Conservation (phyloP, 2,329 filamentous ascomycete species). For the Neopestalotiopsis sp. region DNA sequence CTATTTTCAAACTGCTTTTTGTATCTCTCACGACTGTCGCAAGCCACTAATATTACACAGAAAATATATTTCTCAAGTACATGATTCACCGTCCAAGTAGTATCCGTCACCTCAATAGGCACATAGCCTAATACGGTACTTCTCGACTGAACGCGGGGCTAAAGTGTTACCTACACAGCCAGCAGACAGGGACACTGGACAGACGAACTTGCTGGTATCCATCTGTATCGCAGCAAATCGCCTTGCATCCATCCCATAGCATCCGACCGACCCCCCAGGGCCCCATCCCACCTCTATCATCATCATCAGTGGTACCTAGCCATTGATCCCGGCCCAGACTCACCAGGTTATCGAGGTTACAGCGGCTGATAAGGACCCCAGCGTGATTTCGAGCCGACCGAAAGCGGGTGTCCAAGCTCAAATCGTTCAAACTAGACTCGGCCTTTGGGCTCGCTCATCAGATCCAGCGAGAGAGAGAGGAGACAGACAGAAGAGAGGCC, state of each 20-base stretch:
- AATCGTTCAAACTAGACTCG: background rate
- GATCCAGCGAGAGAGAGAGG: too few relatives aligned
- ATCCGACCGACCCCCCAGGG: too few relatives aligned
- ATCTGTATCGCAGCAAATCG: too few relatives aligned
- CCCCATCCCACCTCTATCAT: background rate
- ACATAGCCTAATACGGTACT: too few relatives aligned
- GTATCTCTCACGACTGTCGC: background rate
- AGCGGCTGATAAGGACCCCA: conserved; percentile 2
- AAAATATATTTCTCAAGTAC: background rate
- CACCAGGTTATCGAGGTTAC: background rate
- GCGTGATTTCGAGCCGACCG: background rate
- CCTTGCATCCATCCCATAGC: too few relatives aligned
- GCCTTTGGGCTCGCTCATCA: conserved; percentile 5
- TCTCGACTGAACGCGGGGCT: too few relatives aligned
- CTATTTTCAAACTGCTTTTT: background rate
- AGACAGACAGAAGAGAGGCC: background rate
- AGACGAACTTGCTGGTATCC: too few relatives aligned
- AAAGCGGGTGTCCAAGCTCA: conserved; percentile 8
- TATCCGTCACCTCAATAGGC: too few relatives aligned
- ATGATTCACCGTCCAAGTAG: background rate
- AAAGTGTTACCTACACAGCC: too few relatives aligned
- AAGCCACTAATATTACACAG: background rate
- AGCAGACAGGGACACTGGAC: too few relatives aligned
- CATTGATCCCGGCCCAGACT: background rate
- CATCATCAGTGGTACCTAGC: background rate